A percentile compares a stretch with the other conserved stretches of the same genome.
Conservation (phyloP, 1,284 basidiomycete species). For the Anthracocystis walkeri region DNA sequence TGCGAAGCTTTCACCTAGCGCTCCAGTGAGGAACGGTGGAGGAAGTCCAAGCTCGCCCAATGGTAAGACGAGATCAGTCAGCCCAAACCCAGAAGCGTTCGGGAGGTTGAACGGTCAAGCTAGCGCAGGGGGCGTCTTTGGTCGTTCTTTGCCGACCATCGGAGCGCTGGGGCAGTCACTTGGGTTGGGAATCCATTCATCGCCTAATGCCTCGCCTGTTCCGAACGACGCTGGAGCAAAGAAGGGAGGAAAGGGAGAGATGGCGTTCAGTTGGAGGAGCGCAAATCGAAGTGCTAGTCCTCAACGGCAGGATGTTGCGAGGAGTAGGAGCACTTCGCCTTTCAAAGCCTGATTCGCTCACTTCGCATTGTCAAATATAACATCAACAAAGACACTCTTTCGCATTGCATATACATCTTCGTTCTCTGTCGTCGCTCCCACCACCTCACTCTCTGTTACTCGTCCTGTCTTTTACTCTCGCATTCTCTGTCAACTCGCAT, state of each 20-base stretch:
- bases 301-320: constrained; percentile 2
- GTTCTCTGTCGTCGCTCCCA: neutral
- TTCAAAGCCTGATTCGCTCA: constrained; percentile 16
- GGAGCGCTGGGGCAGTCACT: constrained; percentile 37
- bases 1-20: constrained; percentile 4
- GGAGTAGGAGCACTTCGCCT: constrained; percentile 21
- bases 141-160: constrained; percentile 11
- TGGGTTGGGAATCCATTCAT: constrained; percentile 14
- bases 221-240: constrained; percentile 1
- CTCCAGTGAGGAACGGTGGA: neutral
- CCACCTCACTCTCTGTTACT: neutral
- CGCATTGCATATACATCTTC: constrained; percentile 1
- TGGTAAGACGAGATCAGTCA: constrained; percentile 4
- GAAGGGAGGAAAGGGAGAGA: constrained; percentile 3
- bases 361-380: constrained; percentile 3
- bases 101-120: constrained; percentile 13
- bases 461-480: constrained; percentile 6
- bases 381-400: neutral
- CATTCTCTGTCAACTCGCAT: no score
- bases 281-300: constrained; percentile 16
- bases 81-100: constrained; percentile 14
- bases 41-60: constrained; percentile 22
- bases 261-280: constrained; percentile 25
- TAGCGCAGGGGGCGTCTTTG: neutral
- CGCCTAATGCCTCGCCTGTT: constrained; percentile 14